Evolutionary conservation across 805 yeast genomes (phyloP), one percentile per base, ranked within the genome.

Genomic region (Millerago galiae): DNA sequence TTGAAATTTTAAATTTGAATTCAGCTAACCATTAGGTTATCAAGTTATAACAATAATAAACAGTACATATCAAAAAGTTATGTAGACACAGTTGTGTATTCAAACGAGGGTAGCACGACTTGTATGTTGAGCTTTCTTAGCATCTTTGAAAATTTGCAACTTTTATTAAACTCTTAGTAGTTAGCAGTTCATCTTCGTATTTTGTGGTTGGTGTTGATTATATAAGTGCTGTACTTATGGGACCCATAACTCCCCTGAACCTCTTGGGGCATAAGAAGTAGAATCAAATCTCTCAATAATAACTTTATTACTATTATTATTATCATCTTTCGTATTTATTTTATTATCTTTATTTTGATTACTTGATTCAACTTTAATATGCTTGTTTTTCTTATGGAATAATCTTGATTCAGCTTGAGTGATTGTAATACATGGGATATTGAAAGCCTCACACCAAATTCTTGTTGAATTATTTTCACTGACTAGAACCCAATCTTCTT

Each of bases 181-280:
- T n/a, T n/a, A n/a, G 28, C 5, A 26, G 28, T 26, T 26, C 28
- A 26, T 26, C 28, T 26, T 26, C 9, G 4, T 21, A 21, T 21
- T 21, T 6, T 29, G 17, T n/a, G 2, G n/a, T n/a, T n/a, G n/a
- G n/a, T n/a, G n/a, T n/a, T n/a, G n/a, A n/a, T n/a, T n/a, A n/a
- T n/a, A n/a, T n/a, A n/a, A n/a, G 6, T 7, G 14, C n/a, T n/a
- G 6, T 10, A 15, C n/a, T 51, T 48, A 69, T 49, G 81, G 81
- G 26, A 65, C 64, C 85, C 85, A 80, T 45, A 79, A 62, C 44
- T 74, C 63, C 8, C 87, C 87, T 5, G 60, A 51, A 5, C 81
- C 83, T 61, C 85, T 70, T 35, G 81, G 74, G 3, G 83, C 85
- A 60, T 68, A 81, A 27, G 72, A 68, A 15, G 75, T 70, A 4